A percentile compares a stretch with the other conserved stretches of the same genome.
Conservation (phyloP, 768 basidiomycete species). For the Kwoniella sp. region DNA sequence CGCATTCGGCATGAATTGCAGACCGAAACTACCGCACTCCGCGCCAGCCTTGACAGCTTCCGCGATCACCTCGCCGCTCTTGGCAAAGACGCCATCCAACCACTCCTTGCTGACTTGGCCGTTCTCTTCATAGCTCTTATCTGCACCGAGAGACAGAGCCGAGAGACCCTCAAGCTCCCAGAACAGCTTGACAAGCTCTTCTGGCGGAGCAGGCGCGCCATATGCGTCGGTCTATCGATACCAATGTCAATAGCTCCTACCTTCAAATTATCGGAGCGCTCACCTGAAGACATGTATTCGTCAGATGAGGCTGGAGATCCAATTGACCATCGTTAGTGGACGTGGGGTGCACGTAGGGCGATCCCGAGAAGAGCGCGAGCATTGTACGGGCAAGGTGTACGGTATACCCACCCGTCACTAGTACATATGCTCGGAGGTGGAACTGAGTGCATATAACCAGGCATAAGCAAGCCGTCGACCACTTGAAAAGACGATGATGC, state of each 20-base stretch:
- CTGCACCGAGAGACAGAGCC: slow-evolving; percentile 22
- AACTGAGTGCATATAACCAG: slow-evolving; percentile 61
- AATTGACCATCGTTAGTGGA: slow-evolving; percentile 34
- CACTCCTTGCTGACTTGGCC: slow-evolving; percentile 50
- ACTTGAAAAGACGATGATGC: slow-evolving; percentile 1
- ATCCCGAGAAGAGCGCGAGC: slow-evolving; percentile 80
- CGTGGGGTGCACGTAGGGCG: slow-evolving; percentile 61
- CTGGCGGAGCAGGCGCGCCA: slow-evolving; percentile 58
- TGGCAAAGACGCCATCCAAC: slow-evolving; percentile 57
- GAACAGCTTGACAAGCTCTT: slow-evolving; percentile 63
- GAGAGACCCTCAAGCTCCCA: slow-evolving; percentile 65
- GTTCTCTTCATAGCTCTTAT: slow-evolving; percentile 9
- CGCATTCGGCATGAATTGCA: slow-evolving; percentile 76
- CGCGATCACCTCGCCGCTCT: slow-evolving; percentile 63
- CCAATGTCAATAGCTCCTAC: background rate
- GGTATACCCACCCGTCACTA: slow-evolving; percentile 62
- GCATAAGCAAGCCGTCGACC: background rate
- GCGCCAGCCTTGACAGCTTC: slow-evolving; percentile 84
- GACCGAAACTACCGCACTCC: slow-evolving; percentile 58
- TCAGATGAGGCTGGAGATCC: slow-evolving; percentile 72
- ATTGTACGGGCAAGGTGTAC: slow-evolving; percentile 77
- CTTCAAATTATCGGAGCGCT: background rate
- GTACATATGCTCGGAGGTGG: slow-evolving; percentile 78
- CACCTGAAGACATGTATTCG: slow-evolving; percentile 82
- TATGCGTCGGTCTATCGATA: slow-evolving; percentile 51